Conservation (phyloP, 495 filamentous ascomycete species). For the Aspergillus sclerotiicarbonarius region DNA sequence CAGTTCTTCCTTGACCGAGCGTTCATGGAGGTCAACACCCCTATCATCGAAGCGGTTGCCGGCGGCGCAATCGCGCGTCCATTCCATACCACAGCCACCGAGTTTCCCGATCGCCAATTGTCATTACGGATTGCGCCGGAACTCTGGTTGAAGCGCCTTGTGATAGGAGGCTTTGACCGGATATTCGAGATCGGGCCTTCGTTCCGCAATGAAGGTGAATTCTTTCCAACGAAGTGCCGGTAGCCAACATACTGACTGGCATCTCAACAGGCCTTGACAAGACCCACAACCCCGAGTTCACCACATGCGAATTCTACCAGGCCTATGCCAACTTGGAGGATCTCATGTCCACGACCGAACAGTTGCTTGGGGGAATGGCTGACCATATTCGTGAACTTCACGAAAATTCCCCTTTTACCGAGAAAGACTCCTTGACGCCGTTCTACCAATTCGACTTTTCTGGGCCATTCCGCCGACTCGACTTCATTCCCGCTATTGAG, state of each 20-base stretch:
- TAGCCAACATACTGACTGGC: slow-evolving; percentile 6
- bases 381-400: slow-evolving; percentile 50
- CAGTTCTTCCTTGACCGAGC: slow-evolving; percentile 65
- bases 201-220: slow-evolving; percentile 86
- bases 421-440: slow-evolving; percentile 26
- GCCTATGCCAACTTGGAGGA: slow-evolving; percentile 76
- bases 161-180: slow-evolving; percentile 84
- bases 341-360: slow-evolving; percentile 72
- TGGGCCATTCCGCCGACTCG: slow-evolving; percentile 61
- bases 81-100: slow-evolving; percentile 72
- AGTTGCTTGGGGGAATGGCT: slow-evolving; percentile 59
- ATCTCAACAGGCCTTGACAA: slow-evolving; percentile 62
- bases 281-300: slow-evolving; percentile 96
- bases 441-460: slow-evolving; percentile 50
- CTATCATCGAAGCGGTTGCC: slow-evolving; percentile 72
- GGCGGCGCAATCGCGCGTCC: slow-evolving; percentile 84
- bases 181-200: slow-evolving; percentile 92
- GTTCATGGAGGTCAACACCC: slow-evolving; percentile 87
- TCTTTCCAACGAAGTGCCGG: neutral
- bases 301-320: slow-evolving; percentile 94
- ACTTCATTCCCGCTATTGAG: slow-evolving; percentile 83
- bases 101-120: slow-evolving; percentile 65
- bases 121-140: slow-evolving; percentile 87
- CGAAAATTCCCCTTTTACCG: slow-evolving; percentile 43
- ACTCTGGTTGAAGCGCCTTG: slow-evolving; percentile 88